phyloP scores from a whole-genome alignment of 179 eudicot genomes.

The Carnegiea gigantea region DNA sequence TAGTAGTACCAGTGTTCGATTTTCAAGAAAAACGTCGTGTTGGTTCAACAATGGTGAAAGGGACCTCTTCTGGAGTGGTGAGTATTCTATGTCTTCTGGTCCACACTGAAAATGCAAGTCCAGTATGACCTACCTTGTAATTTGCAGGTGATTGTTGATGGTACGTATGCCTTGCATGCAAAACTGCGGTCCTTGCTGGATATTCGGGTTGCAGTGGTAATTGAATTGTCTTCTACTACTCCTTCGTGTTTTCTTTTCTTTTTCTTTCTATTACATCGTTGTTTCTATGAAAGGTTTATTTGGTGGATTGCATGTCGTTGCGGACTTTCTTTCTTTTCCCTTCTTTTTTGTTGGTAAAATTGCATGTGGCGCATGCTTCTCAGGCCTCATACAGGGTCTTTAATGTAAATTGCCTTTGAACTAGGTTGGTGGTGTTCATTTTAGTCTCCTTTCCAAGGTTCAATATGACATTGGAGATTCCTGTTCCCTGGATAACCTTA shows the following conservation, averaged over 20 bases:
- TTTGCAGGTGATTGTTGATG: slow-evolving; percentile 91
- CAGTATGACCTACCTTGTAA: slow-evolving; percentile 13
- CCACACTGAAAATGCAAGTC: background rate
- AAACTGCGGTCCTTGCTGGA: slow-evolving; percentile 91
- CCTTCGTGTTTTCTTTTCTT: background rate
- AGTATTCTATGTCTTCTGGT: slow-evolving; percentile 26
- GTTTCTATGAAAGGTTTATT: background rate
- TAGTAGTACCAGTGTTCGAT: slow-evolving; percentile 70
- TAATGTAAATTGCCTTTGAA: slow-evolving; percentile 8
- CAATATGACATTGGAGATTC: slow-evolving; percentile 96
- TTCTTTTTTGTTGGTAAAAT: background rate
- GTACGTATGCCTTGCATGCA: slow-evolving; percentile 95
- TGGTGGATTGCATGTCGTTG: slow-evolving; percentile 7
- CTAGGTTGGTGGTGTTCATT: slow-evolving; percentile 99
- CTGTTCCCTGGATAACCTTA: slow-evolving; percentile 84
- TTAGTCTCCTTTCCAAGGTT: slow-evolving; percentile 97
- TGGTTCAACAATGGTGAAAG: slow-evolving; percentile 61
- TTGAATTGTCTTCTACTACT: slow-evolving; percentile 12
- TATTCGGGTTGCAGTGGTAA: slow-evolving; percentile 99
- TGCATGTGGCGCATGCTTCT: background rate
- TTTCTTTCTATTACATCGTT: background rate
- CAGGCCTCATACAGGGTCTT: background rate
- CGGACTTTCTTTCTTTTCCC: background rate
- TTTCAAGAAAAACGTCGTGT: slow-evolving; percentile 78
- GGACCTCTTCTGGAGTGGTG: slow-evolving; percentile 85